phyloP scores from a whole-genome alignment of 2,329 filamentous ascomycete genomes.

The Alternaria hordeiaustralica region DNA sequence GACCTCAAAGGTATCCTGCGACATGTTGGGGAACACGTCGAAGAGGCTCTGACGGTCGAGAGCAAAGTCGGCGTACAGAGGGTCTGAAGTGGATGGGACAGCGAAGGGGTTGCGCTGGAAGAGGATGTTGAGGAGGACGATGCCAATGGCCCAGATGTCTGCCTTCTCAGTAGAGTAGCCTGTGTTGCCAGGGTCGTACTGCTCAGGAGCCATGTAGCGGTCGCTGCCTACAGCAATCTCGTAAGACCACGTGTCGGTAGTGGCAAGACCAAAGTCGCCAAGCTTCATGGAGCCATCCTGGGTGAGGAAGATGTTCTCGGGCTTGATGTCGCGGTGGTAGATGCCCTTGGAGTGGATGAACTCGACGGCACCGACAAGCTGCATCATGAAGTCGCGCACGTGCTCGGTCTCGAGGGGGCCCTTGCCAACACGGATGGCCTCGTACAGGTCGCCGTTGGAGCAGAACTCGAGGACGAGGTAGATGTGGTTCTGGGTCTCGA shows the following conservation, averaged over 20 bases:
- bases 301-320: conserved; percentile 96
- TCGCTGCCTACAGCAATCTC: conserved; percentile 96
- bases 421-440: conserved; percentile 88
- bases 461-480: conserved; percentile 97
- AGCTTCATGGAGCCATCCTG: conserved; percentile 91
- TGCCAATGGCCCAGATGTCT: conserved; percentile 96
- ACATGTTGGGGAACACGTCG: conserved; percentile 98
- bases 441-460: conserved; percentile 92
- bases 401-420: conserved; percentile 95
- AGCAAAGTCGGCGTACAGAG: conserved; percentile 90
- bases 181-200: conserved; percentile 85
- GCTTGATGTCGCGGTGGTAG: conserved; percentile 98
- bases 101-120: conserved; percentile 98
- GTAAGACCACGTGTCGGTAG: conserved; percentile 85
- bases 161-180: conserved; percentile 94
- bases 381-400: conserved; percentile 95
- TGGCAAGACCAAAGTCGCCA: conserved; percentile 94
- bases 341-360: conserved; percentile 91
- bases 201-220: conserved; percentile 98
- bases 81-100: conserved; percentile 86
- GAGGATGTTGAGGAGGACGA: conserved; percentile 93
- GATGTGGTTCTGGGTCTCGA: conserved; percentile 88
- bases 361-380: conserved; percentile 86
- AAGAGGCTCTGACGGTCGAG: conserved; percentile 95
- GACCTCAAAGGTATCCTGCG: conserved; percentile 95